Evolutionary conservation across 306 rosid species (phyloP).

Genomic region (Dryas octopetala): DNA sequence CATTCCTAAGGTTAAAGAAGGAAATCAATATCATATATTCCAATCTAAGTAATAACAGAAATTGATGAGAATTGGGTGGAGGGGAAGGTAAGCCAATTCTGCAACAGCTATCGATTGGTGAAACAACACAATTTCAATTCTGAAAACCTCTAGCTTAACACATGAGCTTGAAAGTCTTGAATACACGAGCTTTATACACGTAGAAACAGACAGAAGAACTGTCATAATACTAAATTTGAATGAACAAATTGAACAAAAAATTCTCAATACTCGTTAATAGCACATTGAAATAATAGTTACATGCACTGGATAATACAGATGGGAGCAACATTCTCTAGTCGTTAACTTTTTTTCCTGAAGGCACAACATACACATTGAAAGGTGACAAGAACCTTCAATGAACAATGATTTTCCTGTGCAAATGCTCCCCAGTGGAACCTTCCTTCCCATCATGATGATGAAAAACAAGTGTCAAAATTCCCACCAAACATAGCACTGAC

Average conservation of each 20-base stretch:
- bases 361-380: slow-evolving; percentile 18
- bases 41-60: no score
- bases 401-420: slow-evolving; percentile 68
- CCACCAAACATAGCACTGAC: slow-evolving; percentile 79
- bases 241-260: not conserved
- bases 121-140: no score
- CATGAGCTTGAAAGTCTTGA: no score
- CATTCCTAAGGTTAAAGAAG: no score
- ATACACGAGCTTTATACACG: not conserved
- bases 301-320: slow-evolving; percentile 3
- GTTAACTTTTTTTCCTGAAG: not conserved
- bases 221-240: not conserved
- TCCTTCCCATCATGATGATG: slow-evolving; percentile 49
- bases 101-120: no score
- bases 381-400: slow-evolving; percentile 35
- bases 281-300: not conserved
- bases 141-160: no score
- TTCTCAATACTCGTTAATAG: not conserved
- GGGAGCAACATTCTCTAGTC: not conserved
- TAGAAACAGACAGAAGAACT: not conserved
- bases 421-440: slow-evolving; percentile 49
- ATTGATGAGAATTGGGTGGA: no score
- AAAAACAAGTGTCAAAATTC: slow-evolving; percentile 76
- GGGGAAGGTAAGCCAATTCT: no score
- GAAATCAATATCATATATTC: no score